These are phyloP conservation scores for Eucalyptus fibrosa DNA, from an alignment of 345 rosid species.

Conservation along the genomic window DNA sequence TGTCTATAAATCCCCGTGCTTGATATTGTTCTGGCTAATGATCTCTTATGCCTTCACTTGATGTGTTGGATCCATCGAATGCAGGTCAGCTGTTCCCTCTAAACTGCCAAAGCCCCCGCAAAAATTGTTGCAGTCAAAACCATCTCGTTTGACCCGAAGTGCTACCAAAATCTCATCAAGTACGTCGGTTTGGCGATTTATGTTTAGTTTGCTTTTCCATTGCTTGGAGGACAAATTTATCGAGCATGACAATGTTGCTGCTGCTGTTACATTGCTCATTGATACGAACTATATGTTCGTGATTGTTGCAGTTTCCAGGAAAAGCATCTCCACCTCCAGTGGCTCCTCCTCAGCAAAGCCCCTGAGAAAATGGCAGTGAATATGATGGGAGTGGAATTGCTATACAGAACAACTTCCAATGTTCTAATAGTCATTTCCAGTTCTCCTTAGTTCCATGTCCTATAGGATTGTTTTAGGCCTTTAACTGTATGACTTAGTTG, in stretches of 20 bases:
- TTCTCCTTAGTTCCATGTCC: background rate
- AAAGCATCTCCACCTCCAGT: background rate
- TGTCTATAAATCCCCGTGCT: background rate
- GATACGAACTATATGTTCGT: background rate
- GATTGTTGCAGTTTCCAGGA: constrained; percentile 19
- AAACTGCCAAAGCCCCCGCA: constrained; percentile 50
- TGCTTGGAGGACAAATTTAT: background rate
- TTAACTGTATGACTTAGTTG: background rate
- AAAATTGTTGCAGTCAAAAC: constrained; percentile 27
- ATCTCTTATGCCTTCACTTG: background rate
- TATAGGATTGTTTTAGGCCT: background rate
- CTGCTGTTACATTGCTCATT: background rate
- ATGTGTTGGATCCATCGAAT: background rate
- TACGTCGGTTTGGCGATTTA: constrained; percentile 1
- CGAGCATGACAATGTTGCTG: background rate
- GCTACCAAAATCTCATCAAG: constrained; percentile 44
- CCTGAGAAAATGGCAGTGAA: constrained; percentile 21
- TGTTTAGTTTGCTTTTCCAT: background rate
- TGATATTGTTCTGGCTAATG: background rate
- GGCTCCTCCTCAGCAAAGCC: constrained; percentile 18
- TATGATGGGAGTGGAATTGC: background rate
- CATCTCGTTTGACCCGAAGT: constrained; percentile 33
- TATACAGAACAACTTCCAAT: background rate
- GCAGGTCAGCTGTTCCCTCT: constrained; percentile 10
- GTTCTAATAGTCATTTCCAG: background rate